Base-by-base conservation (phyloP, 2,329 filamentous ascomycete species). In the Stagonosporopsis cucurbitacearum region DNA sequence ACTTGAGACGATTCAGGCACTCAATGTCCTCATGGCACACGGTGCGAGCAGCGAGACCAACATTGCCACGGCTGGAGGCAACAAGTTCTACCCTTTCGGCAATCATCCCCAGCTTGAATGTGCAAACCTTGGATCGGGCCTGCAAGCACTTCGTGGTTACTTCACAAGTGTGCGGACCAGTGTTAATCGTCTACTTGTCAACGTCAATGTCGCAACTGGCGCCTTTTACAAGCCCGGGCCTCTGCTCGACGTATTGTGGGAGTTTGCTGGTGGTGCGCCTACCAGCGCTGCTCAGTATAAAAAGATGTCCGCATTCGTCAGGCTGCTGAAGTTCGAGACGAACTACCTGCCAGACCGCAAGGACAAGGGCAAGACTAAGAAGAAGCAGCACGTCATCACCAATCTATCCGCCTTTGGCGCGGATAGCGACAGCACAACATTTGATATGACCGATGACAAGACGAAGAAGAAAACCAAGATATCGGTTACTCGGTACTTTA, bases 151-250 rank as follows among this genome's bases (percentile, higher is more conserved):
- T 4, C 79, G 86, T 37, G 87, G 87, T 0, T 89, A 84, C 71
- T 88, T 84, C 65, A 77, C 84, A 11, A 88, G 84, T 64, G 82
- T 86, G 26, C 83, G 87, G 5, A 80, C 84, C 2, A 81, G 84
- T 2, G 83, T 84, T 13, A 80, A 79, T 35, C 79, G 85, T 3
- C 74, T 88, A 4, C 67, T 89, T 0, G 69, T 88, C 12, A 89
- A 89, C 53, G 75, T 88, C 3, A 87, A 89, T 54, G 84, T 88
- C 23, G 84, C 84, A 8, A 82, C 82, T 40, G 78, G 80, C 2
- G 84, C 85, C 0, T 88, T 86, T 64, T 86, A 85, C 70, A 78
- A 83, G 59, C 63, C 77, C 2, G 77, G 77, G 0, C 70, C 73
- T 2, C 69, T 87, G 1, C 30, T 72, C 1, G 54, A 66, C 7